phyloP scores from a whole-genome alignment of 495 filamentous ascomycete genomes.

The Hyaloscypha variabilis region DNA sequence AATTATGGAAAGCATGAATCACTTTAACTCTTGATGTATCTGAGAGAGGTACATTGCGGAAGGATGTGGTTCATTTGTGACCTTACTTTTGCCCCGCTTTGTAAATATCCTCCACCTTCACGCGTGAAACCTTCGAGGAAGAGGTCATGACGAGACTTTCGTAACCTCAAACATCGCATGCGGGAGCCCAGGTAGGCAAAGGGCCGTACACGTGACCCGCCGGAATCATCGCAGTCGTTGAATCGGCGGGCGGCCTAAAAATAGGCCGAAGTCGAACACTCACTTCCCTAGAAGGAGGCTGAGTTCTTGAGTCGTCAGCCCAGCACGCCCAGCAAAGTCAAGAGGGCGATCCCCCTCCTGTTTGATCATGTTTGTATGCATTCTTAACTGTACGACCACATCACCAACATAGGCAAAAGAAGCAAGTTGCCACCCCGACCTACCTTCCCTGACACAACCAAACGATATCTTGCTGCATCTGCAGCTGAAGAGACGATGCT shows the following conservation, averaged over 20 bases:
- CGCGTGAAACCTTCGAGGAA: no score
- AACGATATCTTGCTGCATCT: constrained; percentile 14
- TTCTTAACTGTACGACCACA: constrained; percentile 1
- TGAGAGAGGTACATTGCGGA: neutral
- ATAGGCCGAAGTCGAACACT: constrained; percentile 9
- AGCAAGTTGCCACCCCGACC: constrained; percentile 10
- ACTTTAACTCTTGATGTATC: neutral
- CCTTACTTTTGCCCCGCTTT: no score
- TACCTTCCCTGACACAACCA: neutral
- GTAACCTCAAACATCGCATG: no score
- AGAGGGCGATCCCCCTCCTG: constrained; percentile 5
- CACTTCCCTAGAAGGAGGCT: constrained; percentile 20
- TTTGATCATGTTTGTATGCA: constrained; percentile 14
- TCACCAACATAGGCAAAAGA: constrained; percentile 17
- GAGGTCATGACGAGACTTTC: no score
- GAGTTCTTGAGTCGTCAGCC: constrained; percentile 24
- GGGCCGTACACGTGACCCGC: neutral
- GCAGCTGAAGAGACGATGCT: constrained; percentile 60
- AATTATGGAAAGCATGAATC: neutral
- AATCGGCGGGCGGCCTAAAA: neutral
- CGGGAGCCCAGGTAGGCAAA: no score
- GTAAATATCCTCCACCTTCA: no score
- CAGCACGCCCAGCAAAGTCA: neutral
- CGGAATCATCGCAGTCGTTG: neutral
- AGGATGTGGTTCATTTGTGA: no score